Conservation (phyloP, 148 eudicot species). For the Euryodendron excelsum region DNA sequence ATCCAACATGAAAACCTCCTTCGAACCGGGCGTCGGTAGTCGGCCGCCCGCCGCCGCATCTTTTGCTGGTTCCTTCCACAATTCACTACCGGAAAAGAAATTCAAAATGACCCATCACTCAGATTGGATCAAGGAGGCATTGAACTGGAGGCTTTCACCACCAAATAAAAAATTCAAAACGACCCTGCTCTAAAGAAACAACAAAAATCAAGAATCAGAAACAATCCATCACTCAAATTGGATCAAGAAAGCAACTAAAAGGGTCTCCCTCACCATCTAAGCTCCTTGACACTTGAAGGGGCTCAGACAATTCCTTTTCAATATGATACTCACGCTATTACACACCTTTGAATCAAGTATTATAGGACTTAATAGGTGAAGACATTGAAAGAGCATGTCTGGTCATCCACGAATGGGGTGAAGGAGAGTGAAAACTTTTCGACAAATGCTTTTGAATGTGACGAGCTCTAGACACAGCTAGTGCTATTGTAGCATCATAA, state of each 20-base stretch:
- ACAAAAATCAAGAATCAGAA: neutral
- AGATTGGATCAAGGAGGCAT: slow-evolving; percentile 15
- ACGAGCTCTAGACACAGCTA: too few relatives aligned
- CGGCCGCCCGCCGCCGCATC: slow-evolving; percentile 83
- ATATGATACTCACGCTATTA: too few relatives aligned
- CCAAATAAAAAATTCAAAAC: slow-evolving; percentile 11
- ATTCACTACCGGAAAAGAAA: slow-evolving; percentile 20
- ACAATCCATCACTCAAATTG: slow-evolving; percentile 20
- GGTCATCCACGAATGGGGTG: too few relatives aligned
- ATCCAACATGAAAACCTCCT: slow-evolving; percentile 67
- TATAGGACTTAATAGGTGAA: too few relatives aligned
- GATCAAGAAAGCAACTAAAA: slow-evolving; percentile 5
- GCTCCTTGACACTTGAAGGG: neutral
- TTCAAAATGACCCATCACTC: slow-evolving; percentile 8
- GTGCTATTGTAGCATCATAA: too few relatives aligned
- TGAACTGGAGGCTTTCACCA: neutral
- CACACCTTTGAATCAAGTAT: too few relatives aligned
- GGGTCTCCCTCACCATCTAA: neutral
- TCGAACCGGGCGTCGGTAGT: slow-evolving; percentile 78
- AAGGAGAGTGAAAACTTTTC: too few relatives aligned
- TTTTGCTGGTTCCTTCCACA: slow-evolving; percentile 17
- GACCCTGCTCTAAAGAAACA: slow-evolving; percentile 4
- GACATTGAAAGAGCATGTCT: too few relatives aligned
- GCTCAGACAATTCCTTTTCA: neutral
- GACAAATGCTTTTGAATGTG: too few relatives aligned